Evolutionary conservation across 208 protist species (phyloP).

Genomic region (Wallacemonas sp.): DNA sequence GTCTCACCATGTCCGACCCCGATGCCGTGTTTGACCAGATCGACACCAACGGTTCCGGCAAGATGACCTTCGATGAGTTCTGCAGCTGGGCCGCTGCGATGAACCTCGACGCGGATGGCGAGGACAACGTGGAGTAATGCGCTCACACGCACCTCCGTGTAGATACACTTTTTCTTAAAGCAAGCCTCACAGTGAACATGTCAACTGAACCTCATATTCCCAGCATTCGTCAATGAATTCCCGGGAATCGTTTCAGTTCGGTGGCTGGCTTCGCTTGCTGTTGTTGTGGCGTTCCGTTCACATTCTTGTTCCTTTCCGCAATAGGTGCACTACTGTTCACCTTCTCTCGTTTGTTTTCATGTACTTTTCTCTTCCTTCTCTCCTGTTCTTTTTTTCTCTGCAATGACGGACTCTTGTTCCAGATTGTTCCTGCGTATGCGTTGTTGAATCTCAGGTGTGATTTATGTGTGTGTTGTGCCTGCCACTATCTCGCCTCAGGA

Average conservation of each 20-base stretch:
- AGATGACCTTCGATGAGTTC: constrained; percentile 56
- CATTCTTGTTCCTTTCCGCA: too few species aligned
- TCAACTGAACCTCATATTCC: too few species aligned
- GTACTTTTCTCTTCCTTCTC: background rate
- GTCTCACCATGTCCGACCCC: constrained; percentile 25
- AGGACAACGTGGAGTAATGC: background rate
- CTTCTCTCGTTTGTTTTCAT: background rate
- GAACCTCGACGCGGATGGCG: constrained; percentile 22
- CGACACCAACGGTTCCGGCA: constrained; percentile 13
- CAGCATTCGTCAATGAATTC: too few species aligned
- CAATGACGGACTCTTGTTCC: too few species aligned
- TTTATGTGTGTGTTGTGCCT: too few species aligned
- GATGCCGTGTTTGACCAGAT: constrained; percentile 35
- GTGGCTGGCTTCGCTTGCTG: too few species aligned
- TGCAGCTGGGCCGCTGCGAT: constrained; percentile 28
- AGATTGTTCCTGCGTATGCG: too few species aligned
- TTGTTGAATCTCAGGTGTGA: too few species aligned
- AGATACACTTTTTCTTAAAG: background rate
- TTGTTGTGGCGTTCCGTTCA: too few species aligned
- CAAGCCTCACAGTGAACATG: too few species aligned
- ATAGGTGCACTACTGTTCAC: background rate
- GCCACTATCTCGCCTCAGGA: too few species aligned
- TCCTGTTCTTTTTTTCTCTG: background rate
- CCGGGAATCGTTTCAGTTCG: too few species aligned
- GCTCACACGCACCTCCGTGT: background rate